phyloP scores from a whole-genome alignment of 1,284 basidiomycete species.

The Pseudozyma flocculosa region DNA sequence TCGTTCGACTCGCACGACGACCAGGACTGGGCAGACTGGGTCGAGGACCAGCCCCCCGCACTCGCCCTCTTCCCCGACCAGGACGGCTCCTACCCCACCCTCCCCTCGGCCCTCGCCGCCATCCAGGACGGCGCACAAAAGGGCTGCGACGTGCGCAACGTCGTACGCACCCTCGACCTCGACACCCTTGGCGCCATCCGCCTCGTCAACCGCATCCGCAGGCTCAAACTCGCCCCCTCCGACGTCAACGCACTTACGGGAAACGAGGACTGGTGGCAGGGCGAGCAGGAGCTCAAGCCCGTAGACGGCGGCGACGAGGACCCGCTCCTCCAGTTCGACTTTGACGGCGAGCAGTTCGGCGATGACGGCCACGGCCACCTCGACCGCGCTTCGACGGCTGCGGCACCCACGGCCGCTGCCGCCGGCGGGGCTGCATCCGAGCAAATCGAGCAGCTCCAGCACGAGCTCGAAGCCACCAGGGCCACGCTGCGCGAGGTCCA shows the following conservation, averaged over 20 bases:
- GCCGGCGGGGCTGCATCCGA: too few species aligned
- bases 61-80: conserved; percentile 1
- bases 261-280: conserved; percentile 23
- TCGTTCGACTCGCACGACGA: conserved; percentile 22
- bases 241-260: conserved; percentile 18
- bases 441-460: background rate
- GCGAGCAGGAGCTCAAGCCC: conserved; percentile 50
- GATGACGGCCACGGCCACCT: too few species aligned
- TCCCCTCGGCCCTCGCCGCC: conserved; percentile 33
- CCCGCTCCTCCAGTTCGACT: conserved; percentile 51
- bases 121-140: conserved; percentile 32
- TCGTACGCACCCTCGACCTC: conserved; percentile 30
- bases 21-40: conserved; percentile 39
- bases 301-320: conserved; percentile 52
- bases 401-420: too few species aligned
- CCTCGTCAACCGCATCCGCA: conserved; percentile 50
- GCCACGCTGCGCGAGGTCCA: conserved; percentile 29
- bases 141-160: conserved; percentile 43
- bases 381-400: too few species aligned
- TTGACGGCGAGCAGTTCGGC: conserved; percentile 31
- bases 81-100: conserved; percentile 13
- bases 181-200: conserved; percentile 53
- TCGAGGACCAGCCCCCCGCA: conserved; percentile 7
- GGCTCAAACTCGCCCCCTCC: conserved; percentile 15
- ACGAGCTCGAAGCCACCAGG: background rate